phyloP scores from a whole-genome alignment of 2,329 filamentous ascomycete species.

The Pseudophaeomoniella oleicola region DNA sequence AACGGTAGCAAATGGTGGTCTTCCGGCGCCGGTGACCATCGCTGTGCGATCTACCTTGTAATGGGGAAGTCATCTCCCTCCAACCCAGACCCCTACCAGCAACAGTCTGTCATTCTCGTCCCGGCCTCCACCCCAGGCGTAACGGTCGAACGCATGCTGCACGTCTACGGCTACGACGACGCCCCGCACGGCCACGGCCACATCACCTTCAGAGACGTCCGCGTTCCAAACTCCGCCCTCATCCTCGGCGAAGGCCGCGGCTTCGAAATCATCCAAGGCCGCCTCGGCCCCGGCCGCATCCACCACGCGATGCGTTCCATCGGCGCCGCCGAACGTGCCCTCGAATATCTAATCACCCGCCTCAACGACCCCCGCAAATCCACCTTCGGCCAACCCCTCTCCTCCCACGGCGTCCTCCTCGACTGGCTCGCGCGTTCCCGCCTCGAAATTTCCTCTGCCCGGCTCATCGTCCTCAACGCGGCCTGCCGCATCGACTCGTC shows the following conservation, averaged over 20 bases:
- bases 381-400: constrained; percentile 76
- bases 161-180: constrained; percentile 91
- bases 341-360: constrained; percentile 89
- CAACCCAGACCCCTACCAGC: constrained; percentile 65
- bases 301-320: constrained; percentile 96
- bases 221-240: constrained; percentile 67
- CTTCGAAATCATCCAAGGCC: constrained; percentile 97
- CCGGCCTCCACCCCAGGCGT: constrained; percentile 69
- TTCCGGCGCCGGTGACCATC: constrained; percentile 80
- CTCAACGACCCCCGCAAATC: constrained; percentile 87
- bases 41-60: constrained; percentile 87
- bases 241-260: constrained; percentile 86
- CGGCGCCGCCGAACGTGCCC: constrained; percentile 74
- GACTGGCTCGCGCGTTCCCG: constrained; percentile 88
- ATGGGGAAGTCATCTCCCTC: constrained; percentile 82
- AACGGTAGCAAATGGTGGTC: constrained; percentile 99
- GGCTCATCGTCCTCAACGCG: constrained; percentile 82
- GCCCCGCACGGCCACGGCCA: constrained; percentile 97
- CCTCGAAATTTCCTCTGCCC: constrained; percentile 84
- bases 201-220: constrained; percentile 76
- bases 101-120: constrained; percentile 88
- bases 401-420: constrained; percentile 83
- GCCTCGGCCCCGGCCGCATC: constrained; percentile 87
- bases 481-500: constrained; percentile 86
- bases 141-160: constrained; percentile 86